A percentile compares a stretch with the other conserved stretches of the same genome.
Evolutionary conservation across 2,329 filamentous ascomycete genomes (phyloP).

Genomic region (Alternaria sp.): DNA sequence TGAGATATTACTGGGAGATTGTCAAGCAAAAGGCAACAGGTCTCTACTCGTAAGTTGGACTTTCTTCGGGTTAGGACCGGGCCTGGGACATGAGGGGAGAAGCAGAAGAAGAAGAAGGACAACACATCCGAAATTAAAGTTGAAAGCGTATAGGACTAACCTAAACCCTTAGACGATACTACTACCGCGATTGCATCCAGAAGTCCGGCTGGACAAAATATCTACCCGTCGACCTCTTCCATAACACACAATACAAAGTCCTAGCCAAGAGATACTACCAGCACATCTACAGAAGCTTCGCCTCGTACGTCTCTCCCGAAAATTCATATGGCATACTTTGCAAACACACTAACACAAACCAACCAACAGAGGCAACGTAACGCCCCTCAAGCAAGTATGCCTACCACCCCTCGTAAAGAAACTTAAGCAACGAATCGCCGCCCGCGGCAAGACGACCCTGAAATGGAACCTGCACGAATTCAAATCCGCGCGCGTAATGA

Average conservation of each 20-base stretch:
- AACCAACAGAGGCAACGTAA: conserved; percentile 24
- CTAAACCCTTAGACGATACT: conserved; percentile 12
- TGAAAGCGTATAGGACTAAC: conserved; percentile 5
- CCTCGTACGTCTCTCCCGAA: conserved; percentile 37
- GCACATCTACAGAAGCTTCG: conserved; percentile 67
- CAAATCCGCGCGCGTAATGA: conserved; percentile 58
- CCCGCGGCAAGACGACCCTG: conserved; percentile 56
- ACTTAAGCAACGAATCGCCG: conserved; percentile 62
- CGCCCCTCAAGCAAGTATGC: conserved; percentile 57
- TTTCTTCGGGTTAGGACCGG: neutral
- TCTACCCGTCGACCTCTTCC: conserved; percentile 20
- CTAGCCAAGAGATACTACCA: conserved; percentile 65
- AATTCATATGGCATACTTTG: neutral
- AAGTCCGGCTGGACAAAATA: conserved; percentile 19
- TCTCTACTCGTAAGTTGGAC: conserved; percentile 24
- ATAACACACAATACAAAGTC: conserved; percentile 14
- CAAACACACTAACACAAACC: conserved; percentile 9
- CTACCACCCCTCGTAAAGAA: conserved; percentile 58
- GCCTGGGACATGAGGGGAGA: neutral
- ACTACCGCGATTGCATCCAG: conserved; percentile 21
- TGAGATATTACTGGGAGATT: conserved; percentile 27
- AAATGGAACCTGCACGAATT: conserved; percentile 42
- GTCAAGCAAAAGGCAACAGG: conserved; percentile 22
- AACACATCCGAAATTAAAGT: neutral
- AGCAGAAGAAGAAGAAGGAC: neutral